Evolutionary conservation across 208 protist species (phyloP).

Genomic region (Crithidia fasciculata): DNA sequence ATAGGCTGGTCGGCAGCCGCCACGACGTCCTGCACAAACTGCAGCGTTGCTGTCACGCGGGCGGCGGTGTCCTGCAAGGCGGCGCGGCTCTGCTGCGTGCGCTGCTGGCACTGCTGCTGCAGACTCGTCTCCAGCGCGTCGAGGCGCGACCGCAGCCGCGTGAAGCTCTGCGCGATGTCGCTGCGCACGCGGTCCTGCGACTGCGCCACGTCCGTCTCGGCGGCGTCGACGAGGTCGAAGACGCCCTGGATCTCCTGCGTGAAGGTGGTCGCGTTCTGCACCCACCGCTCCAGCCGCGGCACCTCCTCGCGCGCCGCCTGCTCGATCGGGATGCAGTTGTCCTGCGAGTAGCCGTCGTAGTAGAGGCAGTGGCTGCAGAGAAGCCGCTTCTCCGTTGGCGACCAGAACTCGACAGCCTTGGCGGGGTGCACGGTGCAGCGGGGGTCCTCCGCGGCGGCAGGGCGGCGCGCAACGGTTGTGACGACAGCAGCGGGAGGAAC

Average conservation of each 20-base stretch:
- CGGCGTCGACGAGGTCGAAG: constrained; percentile 57
- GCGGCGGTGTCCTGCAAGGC: constrained; percentile 36
- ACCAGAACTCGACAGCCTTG: constrained; percentile 85
- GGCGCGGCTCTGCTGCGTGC: constrained; percentile 31
- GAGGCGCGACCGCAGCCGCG: constrained; percentile 41
- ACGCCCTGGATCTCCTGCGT: constrained; percentile 63
- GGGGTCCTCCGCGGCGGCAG: constrained; percentile 15
- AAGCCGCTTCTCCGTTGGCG: constrained; percentile 59
- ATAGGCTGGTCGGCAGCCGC: constrained; percentile 47
- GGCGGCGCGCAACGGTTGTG: background rate
- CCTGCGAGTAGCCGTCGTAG: constrained; percentile 71
- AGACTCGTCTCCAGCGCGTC: constrained; percentile 53
- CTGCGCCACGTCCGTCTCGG: constrained; percentile 49
- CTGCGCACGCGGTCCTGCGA: constrained; percentile 34
- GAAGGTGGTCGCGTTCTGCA: constrained; percentile 68
- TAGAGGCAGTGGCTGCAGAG: constrained; percentile 83
- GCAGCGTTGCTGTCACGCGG: constrained; percentile 50
- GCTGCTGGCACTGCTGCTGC: constrained; percentile 39
- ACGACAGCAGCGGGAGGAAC: background rate
- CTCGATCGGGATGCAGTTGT: constrained; percentile 71
- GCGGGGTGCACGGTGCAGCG: constrained; percentile 53
- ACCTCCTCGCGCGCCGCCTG: constrained; percentile 55
- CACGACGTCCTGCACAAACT: constrained; percentile 49
- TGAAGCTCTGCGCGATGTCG: constrained; percentile 54
- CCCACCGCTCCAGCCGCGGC: constrained; percentile 58